Conservation (phyloP, 495 filamentous ascomycete species). For the Aspergillus incahuasiensis region DNA sequence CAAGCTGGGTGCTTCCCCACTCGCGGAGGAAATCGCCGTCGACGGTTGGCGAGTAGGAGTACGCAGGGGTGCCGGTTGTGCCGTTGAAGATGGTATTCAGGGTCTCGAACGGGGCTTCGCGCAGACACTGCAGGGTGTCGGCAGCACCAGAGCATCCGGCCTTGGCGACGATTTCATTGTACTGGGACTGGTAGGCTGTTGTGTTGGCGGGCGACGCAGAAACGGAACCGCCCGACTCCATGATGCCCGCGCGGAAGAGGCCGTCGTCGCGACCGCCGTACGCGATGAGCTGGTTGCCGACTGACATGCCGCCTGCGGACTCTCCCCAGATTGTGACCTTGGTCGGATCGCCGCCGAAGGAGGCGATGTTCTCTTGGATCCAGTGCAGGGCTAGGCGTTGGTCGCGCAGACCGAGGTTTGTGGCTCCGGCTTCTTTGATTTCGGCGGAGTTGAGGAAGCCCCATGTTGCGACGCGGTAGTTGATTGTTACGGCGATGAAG, state of each 20-base stretch:
- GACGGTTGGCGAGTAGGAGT: slow-evolving; percentile 40
- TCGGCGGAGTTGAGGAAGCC: slow-evolving; percentile 45
- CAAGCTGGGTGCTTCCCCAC: slow-evolving; percentile 32
- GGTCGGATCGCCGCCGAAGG: slow-evolving; percentile 52
- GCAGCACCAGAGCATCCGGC: slow-evolving; percentile 30
- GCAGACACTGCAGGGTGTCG: slow-evolving; percentile 45
- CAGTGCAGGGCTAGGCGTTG: slow-evolving; percentile 59
- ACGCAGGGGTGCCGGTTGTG: slow-evolving; percentile 24
- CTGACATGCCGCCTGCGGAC: slow-evolving; percentile 10
- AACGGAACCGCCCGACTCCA: slow-evolving; percentile 3
- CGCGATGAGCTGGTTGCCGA: slow-evolving; percentile 7
- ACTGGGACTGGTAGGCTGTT: slow-evolving; percentile 11
- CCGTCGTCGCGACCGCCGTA: slow-evolving; percentile 13
- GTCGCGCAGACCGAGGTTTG: slow-evolving; percentile 56
- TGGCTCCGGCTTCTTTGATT: slow-evolving; percentile 36
- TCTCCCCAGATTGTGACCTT: slow-evolving; percentile 70
- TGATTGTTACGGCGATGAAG: slow-evolving; percentile 57
- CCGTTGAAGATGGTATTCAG: slow-evolving; percentile 39
- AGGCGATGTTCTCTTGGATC: slow-evolving; percentile 53
- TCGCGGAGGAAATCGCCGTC: slow-evolving; percentile 48
- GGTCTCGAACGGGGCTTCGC: slow-evolving; percentile 38
- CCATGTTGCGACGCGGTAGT: slow-evolving; percentile 54
- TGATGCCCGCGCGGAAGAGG: slow-evolving; percentile 7
- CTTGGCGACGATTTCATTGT: slow-evolving; percentile 4
- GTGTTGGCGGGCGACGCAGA: slow-evolving; percentile 2